phyloP scores from a whole-genome alignment of 2,329 filamentous ascomycete genomes.

The Claviceps capensis region DNA sequence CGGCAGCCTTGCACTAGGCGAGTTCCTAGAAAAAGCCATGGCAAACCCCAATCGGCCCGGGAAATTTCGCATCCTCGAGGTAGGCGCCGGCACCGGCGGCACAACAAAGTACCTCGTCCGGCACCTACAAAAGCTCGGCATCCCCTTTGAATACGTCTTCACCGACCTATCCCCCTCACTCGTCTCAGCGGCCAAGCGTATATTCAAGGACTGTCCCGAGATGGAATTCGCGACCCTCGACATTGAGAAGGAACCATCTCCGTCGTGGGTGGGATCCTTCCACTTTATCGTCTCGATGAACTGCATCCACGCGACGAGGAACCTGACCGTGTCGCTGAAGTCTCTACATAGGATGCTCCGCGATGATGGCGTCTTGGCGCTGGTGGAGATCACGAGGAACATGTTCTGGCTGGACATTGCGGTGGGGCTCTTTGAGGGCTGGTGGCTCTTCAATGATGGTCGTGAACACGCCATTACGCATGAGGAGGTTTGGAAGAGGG shows the following conservation, averaged over 20 bases:
- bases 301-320: constrained; percentile 21
- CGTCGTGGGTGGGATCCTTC: constrained; percentile 9
- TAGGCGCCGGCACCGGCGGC: constrained; percentile 16
- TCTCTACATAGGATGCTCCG: constrained; percentile 11
- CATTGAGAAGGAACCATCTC: constrained; percentile 9
- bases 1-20: not conserved
- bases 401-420: constrained; percentile 17
- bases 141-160: constrained; percentile 23
- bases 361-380: constrained; percentile 7
- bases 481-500: constrained; percentile 7
- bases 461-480: constrained; percentile 5
- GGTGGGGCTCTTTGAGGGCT: constrained; percentile 21
- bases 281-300: constrained; percentile 22
- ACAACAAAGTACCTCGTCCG: constrained; percentile 19
- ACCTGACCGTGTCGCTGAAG: constrained; percentile 2
- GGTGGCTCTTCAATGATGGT: constrained; percentile 18
- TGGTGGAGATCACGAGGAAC: constrained; percentile 9
- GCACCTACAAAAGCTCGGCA: constrained; percentile 16
- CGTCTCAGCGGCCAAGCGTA: constrained; percentile 5
- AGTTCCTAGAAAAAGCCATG: not conserved
- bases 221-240: constrained; percentile 6
- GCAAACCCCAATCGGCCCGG: not conserved
- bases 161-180: constrained; percentile 21
- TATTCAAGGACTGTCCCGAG: constrained; percentile 4
- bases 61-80: constrained; percentile 9